A percentile compares a stretch with the other conserved stretches of the same genome.
These are phyloP conservation scores for Kodamaea neixiangensis DNA, from an alignment of 805 yeast genomes.

Conservation along the genomic window DNA sequence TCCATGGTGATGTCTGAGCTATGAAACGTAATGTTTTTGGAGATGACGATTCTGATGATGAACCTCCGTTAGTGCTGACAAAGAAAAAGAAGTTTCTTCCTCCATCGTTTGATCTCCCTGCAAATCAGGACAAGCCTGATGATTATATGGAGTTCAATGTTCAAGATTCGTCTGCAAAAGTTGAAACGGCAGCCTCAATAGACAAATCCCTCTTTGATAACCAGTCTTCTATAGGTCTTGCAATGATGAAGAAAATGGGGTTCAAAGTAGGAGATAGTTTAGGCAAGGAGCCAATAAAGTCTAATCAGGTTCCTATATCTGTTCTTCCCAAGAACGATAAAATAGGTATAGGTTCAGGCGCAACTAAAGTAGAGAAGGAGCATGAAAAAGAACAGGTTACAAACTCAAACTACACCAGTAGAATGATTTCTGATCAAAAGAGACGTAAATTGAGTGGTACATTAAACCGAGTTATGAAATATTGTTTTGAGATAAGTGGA, in stretches of 20 bases:
- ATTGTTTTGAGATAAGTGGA: slow-evolving; percentile 45
- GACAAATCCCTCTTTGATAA: slow-evolving; percentile 10
- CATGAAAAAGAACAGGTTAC: neutral
- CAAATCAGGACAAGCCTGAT: neutral
- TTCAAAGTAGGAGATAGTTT: slow-evolving; percentile 48
- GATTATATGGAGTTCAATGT: slow-evolving; percentile 4
- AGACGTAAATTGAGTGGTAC: neutral
- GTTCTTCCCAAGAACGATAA: slow-evolving; percentile 19
- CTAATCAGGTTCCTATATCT: slow-evolving; percentile 29
- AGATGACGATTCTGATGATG: slow-evolving; percentile 18
- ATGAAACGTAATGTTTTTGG: slow-evolving; percentile 11
- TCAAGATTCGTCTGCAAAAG: neutral
- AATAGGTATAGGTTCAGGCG: slow-evolving; percentile 18
- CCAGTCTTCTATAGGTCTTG: slow-evolving; percentile 43
- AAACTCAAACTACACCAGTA: slow-evolving; percentile 12
- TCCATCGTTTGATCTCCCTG: neutral
- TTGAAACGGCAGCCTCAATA: neutral
- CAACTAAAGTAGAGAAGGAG: slow-evolving; percentile 10
- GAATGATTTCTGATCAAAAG: neutral
- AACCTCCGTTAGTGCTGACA: slow-evolving; percentile 27
- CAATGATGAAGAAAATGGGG: slow-evolving; percentile 63
- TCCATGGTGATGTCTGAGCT: neutral
- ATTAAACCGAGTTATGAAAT: slow-evolving; percentile 31
- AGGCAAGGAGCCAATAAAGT: slow-evolving; percentile 28
- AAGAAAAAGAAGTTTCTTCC: slow-evolving; percentile 16